Conservation (phyloP, 2,329 filamentous ascomycete genomes). For the Tolypocladium amazonense region DNA sequence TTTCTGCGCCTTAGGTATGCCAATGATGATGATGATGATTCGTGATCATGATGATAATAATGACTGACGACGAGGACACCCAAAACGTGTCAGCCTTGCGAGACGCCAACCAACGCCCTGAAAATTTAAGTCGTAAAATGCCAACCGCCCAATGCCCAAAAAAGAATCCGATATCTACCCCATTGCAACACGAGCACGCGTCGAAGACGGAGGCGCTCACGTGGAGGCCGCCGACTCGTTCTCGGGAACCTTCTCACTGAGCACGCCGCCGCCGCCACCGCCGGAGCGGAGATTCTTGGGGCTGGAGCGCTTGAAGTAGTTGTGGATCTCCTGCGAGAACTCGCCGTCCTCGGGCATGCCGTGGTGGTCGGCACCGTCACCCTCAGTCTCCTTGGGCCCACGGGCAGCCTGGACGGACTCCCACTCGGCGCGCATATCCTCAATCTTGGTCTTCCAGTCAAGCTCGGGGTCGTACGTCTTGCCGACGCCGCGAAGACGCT, state of each 20-base stretch:
- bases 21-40: not conserved
- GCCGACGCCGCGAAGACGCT: slow-evolving; percentile 65
- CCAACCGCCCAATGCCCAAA: not conserved
- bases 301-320: slow-evolving; percentile 39
- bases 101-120: not conserved
- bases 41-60: not conserved
- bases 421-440: slow-evolving; percentile 65
- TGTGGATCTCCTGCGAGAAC: slow-evolving; percentile 41
- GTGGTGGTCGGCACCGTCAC: slow-evolving; percentile 17
- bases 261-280: slow-evolving; percentile 6
- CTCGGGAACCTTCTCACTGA: slow-evolving; percentile 17
- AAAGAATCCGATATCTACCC: not conserved
- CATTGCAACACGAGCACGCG: not conserved
- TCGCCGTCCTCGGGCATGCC: slow-evolving; percentile 34
- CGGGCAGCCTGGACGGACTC: slow-evolving; percentile 36
- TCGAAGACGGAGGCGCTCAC: not conserved
- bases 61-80: not conserved
- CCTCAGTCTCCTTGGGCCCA: slow-evolving; percentile 37
- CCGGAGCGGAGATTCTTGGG: slow-evolving; percentile 12
- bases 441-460: slow-evolving; percentile 76
- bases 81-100: not conserved
- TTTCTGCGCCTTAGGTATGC: not conserved
- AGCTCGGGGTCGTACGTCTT: slow-evolving; percentile 75
- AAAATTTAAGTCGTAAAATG: not conserved
- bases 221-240: slow-evolving; percentile 5